These are phyloP conservation scores for Leucocoprinus sp. DNA, from an alignment of 768 basidiomycete species.

Conservation along the genomic window DNA sequence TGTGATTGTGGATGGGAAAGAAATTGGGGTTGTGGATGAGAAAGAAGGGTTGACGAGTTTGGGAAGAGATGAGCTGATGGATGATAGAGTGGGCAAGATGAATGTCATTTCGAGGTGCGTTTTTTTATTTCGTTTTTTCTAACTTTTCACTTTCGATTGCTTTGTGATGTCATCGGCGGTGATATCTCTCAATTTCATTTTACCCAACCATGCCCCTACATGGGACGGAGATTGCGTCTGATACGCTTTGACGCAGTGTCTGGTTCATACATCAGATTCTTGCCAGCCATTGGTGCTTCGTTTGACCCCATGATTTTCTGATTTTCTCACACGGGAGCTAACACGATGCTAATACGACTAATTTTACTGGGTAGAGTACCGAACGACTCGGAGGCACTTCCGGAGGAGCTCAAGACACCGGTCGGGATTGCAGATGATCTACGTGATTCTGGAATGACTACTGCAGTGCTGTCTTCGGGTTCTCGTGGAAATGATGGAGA, in stretches of 20 bases:
- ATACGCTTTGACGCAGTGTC: not conserved
- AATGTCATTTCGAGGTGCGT: conserved; percentile 60
- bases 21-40: conserved; percentile 60
- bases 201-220: not conserved
- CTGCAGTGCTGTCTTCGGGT: conserved; percentile 5
- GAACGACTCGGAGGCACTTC: conserved; percentile 49
- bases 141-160: conserved; percentile 9
- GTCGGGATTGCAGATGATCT: conserved; percentile 54
- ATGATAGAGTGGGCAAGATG: conserved; percentile 61
- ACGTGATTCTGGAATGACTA: conserved; percentile 31
- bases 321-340: not conserved
- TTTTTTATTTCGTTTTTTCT: conserved; percentile 10
- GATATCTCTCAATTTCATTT: conserved; percentile 6
- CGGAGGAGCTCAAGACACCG: conserved; percentile 51
- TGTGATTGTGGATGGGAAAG: conserved; percentile 35
- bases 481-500: conserved; percentile 11
- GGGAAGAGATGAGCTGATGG: conserved; percentile 70
- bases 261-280: not conserved
- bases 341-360: not conserved
- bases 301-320: not conserved
- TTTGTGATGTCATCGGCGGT: conserved; percentile 6
- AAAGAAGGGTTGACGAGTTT: conserved; percentile 68
- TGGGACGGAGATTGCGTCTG: conserved; percentile 5
- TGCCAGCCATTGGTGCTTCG: not conserved
- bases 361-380: conserved; percentile 33